Evolutionary conservation across 345 rosid species (phyloP).

Genomic region (Excoecaria agallocha): DNA sequence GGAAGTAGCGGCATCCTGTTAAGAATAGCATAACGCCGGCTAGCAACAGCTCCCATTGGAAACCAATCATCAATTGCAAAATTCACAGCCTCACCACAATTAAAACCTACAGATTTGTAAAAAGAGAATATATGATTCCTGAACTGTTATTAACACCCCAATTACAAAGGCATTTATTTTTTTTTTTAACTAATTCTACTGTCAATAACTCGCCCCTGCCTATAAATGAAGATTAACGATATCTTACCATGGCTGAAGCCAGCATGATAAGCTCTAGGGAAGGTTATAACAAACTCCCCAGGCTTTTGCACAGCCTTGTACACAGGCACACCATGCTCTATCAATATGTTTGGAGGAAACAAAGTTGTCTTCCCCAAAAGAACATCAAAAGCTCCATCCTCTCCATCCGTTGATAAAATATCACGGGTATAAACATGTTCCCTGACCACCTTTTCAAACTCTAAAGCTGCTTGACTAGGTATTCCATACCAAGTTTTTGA

Average conservation of each 20-base stretch:
- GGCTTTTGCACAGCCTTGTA: constrained; percentile 98
- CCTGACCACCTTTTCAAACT: constrained; percentile 86
- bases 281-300: constrained; percentile 87
- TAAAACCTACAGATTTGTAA: constrained; percentile 63
- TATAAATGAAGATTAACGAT: background rate
- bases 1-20: constrained; percentile 92
- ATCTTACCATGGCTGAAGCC: constrained; percentile 95
- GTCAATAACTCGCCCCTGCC: background rate
- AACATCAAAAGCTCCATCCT: constrained; percentile 97
- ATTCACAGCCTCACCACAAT: constrained; percentile 99
- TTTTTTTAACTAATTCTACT: background rate
- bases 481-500: constrained; percentile 98
- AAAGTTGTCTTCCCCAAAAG: constrained; percentile 95
- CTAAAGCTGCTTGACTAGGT: constrained; percentile 91
- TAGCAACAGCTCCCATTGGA: constrained; percentile 88
- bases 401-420: constrained; percentile 70
- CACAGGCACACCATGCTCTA: constrained; percentile 84
- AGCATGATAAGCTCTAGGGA: constrained; percentile 98
- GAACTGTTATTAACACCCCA: background rate
- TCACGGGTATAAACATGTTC: constrained; percentile 77
- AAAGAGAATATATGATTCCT: constrained; percentile 3
- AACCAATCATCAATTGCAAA: constrained; percentile 99
- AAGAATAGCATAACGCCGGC: constrained; percentile 86
- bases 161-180: background rate
- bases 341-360: constrained; percentile 86